Base-by-base conservation (phyloP, 306 rosid species). In the Cucumis cinereus region DNA sequence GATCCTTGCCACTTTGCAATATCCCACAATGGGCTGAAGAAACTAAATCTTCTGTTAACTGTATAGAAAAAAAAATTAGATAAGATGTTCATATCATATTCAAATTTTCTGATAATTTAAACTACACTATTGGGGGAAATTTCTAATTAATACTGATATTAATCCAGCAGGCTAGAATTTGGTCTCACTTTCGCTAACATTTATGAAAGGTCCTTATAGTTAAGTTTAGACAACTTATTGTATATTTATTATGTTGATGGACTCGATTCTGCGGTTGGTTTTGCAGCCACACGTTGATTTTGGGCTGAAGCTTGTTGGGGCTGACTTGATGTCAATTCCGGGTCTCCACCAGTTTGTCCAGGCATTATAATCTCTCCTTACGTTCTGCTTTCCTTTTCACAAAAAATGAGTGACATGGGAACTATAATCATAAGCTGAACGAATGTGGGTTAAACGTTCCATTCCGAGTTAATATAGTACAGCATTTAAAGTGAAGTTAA, bases 241-340 rank as follows among this genome's bases (percentile, higher is more conserved):
- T 11, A 22, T 43, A 41, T 68, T 68, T 3, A 2, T 22, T 22
- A n/a, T 41, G 2, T 45, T 57, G 24, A 7, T 20, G 45, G 60
- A 68, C 14, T 16, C 43, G 45, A 68, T 9, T 67, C 26, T 43
- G 19, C 68, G 10, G 12, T 63, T 62, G 66, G 15, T 73, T 77
- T 70, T 80, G 84, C 89, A 93, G 98, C 98, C 97, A 63, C 86
- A 87, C 84, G 90, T 93, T 82, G 98, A 93, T 87, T 93, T 93
- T 84, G 97, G 97, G 81, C 80, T 93, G 77, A 93, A 87, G 84
- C 89, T 93, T 53, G 2, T 85, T 10, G 95, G 98, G 78, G 92
- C 89, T 78, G 97, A 93, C 84, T 89, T 93, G 63, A 91, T 93
- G 98, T 86, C 97, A 57, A 90, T 91, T 82, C 98, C 97, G 47